Percentiles rank a stretch among this genome's conserved stretches.
These are phyloP conservation scores for Trichoderma polysporum DNA, from an alignment of 2,329 filamentous ascomycete species.

Conservation along the genomic window DNA sequence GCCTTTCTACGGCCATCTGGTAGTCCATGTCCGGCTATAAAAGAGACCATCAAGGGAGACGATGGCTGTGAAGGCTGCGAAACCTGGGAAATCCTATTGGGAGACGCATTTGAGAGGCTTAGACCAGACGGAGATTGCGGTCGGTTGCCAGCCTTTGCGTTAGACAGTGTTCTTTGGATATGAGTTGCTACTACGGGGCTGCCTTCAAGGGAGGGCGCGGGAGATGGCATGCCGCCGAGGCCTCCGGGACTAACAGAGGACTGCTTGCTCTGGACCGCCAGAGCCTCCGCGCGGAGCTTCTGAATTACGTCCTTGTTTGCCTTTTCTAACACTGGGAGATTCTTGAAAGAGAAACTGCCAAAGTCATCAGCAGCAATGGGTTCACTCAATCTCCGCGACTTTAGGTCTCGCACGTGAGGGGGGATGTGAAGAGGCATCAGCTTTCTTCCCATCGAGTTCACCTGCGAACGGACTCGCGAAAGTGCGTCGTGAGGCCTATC, in stretches of 20 bases:
- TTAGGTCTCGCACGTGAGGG: slow-evolving; percentile 88
- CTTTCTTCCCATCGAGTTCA: slow-evolving; percentile 81
- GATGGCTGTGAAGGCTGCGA: slow-evolving; percentile 58
- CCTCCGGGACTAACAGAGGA: slow-evolving; percentile 44
- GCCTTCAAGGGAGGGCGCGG: slow-evolving; percentile 72
- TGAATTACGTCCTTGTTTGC: slow-evolving; percentile 99
- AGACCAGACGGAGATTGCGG: slow-evolving; percentile 83
- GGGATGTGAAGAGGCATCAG: slow-evolving; percentile 96
- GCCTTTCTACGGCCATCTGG: slow-evolving; percentile 81
- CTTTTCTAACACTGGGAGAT: slow-evolving; percentile 91
- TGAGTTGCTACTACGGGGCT: slow-evolving; percentile 80
- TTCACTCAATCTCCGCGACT: slow-evolving; percentile 85
- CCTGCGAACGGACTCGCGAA: slow-evolving; percentile 82
- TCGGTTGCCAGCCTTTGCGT: slow-evolving; percentile 73
- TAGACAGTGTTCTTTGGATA: slow-evolving; percentile 78
- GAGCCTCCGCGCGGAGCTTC: slow-evolving; percentile 86
- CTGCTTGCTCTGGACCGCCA: slow-evolving; percentile 64
- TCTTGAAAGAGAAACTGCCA: slow-evolving; percentile 95
- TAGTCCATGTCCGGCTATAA: slow-evolving; percentile 78
- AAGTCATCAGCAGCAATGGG: slow-evolving; percentile 89
- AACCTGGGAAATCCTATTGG: slow-evolving; percentile 74
- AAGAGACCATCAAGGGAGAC: slow-evolving; percentile 86
- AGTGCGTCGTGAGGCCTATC: slow-evolving; percentile 94
- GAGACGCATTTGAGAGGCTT: slow-evolving; percentile 80
- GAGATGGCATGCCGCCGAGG: slow-evolving; percentile 48